Conservation (phyloP, 441 rosid genomes). For the Croton setiger region DNA sequence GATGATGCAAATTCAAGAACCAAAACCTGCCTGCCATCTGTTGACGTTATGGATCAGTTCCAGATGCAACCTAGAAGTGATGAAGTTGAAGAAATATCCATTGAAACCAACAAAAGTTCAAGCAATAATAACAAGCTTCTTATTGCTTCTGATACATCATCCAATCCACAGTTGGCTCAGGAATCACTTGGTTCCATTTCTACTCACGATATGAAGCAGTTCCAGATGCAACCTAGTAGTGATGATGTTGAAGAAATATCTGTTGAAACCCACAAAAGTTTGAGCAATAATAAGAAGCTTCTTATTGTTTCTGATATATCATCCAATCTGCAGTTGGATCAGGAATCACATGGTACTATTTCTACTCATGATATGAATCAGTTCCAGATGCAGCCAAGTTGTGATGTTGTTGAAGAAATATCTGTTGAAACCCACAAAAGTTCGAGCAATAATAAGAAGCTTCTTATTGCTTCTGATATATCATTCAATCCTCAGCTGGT, state of each 20-base stretch:
- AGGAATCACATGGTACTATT: background rate
- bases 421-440: background rate
- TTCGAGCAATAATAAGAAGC: background rate
- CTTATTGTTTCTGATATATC: too few species aligned
- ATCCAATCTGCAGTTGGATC: too few species aligned
- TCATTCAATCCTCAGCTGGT: too few species aligned
- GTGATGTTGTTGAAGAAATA: background rate
- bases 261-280: background rate
- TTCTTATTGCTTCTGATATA: too few species aligned
- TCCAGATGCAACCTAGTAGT: background rate
- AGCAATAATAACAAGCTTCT: background rate
- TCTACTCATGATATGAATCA: slow-evolving; percentile 4
- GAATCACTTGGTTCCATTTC: background rate
- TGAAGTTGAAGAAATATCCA: background rate
- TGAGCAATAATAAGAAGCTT: background rate
- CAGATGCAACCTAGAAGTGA: background rate
- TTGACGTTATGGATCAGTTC: background rate
- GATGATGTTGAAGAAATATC: background rate
- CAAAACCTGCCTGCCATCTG: slow-evolving; percentile 9
- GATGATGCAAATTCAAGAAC: background rate
- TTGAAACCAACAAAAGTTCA: background rate
- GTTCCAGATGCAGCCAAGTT: background rate
- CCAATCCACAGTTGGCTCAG: too few species aligned
- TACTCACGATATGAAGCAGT: background rate
- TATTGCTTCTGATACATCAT: too few species aligned